Evolutionary conservation across 192 early-diverging fungal genomes (phyloP), one percentile per base, ranked within the genome.

Genomic region (Haplosporangium gracile): DNA sequence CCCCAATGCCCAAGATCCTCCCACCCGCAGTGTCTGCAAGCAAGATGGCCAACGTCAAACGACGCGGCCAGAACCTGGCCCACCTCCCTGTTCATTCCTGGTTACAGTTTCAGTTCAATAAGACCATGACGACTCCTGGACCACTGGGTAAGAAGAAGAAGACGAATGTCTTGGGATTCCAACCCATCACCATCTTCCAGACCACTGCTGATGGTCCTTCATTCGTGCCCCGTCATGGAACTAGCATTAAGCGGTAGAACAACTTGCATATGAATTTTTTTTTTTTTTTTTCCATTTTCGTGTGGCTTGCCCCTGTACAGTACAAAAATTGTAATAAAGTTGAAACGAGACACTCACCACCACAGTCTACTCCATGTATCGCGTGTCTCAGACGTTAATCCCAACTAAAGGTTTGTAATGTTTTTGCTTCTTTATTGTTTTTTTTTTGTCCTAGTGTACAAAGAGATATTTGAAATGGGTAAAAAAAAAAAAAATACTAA

Each of bases 81-180:
- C 78, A 85, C 51, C 36, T 85, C 5, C 83, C 83, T 6, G 75
- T 85, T 5, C 83, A 85, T 38, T 85, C 83, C 0, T 85, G 83
- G 83, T 36, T 85, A 4, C 78, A 85, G 63, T 73, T 85, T 63
- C 78, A 85, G 78, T 85, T 85, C 71, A 85, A 73, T 40, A 85
- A 77, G 78, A 85, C 83, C 20, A 80, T 76, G 78, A 77, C 83
- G 15, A 80, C 74, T 1, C 78, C 78, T 6, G 78, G 78, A 7
- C 40, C 65, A 0, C 29, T 76, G 24, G 74, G 68, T 6, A 53
- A 53, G 57, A 76, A 76, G 55, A 76, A 75, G 29, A 75, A 43
- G 74, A 68, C 68, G 20, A 73, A 60, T 5, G 75, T 45, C 3
- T 32, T 82, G 43, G 83, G 78, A 29, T 83, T 79, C 77, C 78